Conservation (phyloP, 2,329 filamentous ascomycete genomes). For the Aspergillus sp. region DNA sequence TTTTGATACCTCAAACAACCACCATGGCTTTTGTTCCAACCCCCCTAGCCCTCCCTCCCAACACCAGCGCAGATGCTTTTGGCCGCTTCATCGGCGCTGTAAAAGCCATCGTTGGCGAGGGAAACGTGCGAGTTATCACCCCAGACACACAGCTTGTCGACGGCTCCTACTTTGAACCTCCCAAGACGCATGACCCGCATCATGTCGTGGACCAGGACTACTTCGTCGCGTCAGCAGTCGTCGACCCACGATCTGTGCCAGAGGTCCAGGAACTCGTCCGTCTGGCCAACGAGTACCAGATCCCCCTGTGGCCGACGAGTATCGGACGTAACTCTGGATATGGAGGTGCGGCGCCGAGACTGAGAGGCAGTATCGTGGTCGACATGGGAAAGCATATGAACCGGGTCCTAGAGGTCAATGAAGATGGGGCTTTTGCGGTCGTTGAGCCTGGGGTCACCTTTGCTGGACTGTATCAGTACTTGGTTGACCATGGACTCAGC, state of each 20-base stretch:
- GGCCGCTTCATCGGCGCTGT: background rate
- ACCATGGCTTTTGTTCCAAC: background rate
- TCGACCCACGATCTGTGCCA: background rate
- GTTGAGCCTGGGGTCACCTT: conserved; percentile 59
- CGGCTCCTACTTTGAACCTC: background rate
- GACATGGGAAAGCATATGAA: conserved; percentile 50
- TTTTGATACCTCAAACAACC: too few relatives aligned
- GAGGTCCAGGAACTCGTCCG: background rate
- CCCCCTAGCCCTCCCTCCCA: background rate
- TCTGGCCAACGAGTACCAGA: background rate
- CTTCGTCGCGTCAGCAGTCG: background rate
- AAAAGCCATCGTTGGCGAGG: background rate
- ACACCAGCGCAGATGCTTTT: background rate
- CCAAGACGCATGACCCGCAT: background rate
- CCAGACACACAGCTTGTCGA: background rate
- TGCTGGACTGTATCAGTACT: conserved; percentile 48
- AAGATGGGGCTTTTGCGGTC: conserved; percentile 51
- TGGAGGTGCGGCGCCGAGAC: conserved; percentile 50
- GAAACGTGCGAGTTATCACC: background rate
- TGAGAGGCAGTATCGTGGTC: conserved; percentile 47
- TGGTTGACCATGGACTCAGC: background rate
- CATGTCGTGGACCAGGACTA: background rate
- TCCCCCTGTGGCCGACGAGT: background rate
- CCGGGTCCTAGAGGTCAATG: conserved; percentile 52
- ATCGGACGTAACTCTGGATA: conserved; percentile 50